Evolutionary conservation across 192 early-diverging fungal species (phyloP), one percentile per base, ranked within the genome.

Genomic region (Oehlia diaphana): DNA sequence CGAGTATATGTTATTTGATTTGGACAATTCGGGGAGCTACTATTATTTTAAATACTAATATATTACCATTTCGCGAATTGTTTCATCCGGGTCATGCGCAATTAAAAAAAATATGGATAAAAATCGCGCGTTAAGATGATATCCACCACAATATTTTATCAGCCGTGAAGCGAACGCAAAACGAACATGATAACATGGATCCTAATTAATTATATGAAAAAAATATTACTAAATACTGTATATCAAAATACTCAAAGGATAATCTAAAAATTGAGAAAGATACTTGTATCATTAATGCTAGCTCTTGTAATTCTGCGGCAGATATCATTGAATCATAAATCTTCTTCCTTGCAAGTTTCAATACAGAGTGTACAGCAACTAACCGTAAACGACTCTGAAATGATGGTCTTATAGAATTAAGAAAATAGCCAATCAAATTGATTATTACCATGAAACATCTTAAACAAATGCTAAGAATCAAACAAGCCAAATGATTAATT

Each of bases 61-160:
- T n/a, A 80, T 88, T 80, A 88, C 89, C 64, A 91, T 92, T 67
- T 85, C 83, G 77, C 82, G 87, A 72, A 97, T 88, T 1, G 87
- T 89, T 2, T 80, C 63, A 74, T 96, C 95, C 0, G 95, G 95
- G 50, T 99, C 97, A 78, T 96, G 92, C 0, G 96, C 97, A 8
- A 89, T 91, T 64, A 99, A 81, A 76, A 95, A 90, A 61, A 97
- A 67, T 9, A 92, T 80, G 19, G 92, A 83, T 28, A 92, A 81
- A 78, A 92, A 97, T 2, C 95, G 89, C 67, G 90, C 83, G 53
- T 90, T 92, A 0, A 99, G 80, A 3, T 85, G 84, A 71, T 87
- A 80, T 16, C 81, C 42, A 9, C 88, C 87, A 68, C 97, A 83
- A 71, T 90, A 86, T n/a, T 89, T 91, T 71, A 96, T 84, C 61